Evolutionary conservation across 495 filamentous ascomycete species (phyloP), one percentile per base, ranked within the genome.

Genomic region (Hypoxylon subgilvum): DNA sequence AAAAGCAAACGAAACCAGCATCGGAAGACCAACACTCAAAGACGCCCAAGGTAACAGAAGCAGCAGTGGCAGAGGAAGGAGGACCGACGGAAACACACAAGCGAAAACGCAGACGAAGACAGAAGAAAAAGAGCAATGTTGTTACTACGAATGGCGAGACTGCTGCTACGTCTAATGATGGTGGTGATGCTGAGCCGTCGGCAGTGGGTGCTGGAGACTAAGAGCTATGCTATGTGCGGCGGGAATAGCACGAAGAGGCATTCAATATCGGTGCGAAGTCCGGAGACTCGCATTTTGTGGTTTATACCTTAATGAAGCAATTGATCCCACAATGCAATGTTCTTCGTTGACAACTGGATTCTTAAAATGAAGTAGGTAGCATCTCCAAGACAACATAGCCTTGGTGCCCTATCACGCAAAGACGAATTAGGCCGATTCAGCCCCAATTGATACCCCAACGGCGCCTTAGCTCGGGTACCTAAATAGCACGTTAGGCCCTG

Each of bases 1-100:
- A 96, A 76, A 71, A 85, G 47, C 91, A 88, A 77, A 39, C 63
- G 35, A 54, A 49, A 34, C n/a, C 47, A 51, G 35, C 43, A 28
- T 6, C 42, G 16, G 34, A 48, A 31, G 54, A 39, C 17, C 50
- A 61, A 13, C 16, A 45, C 27, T 23, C 54, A 9, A 57, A 58
- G 52, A 44, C 28, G 34, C n/a, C 59, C 19, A 39, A 52, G 39
- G 25, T 39, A 27, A 58, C 65, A 28, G 50, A 54, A 39, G 23
- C 23, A 28, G 31, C 27, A 27, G 28, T 16, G 32, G 27, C 35
- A 2, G 47, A 44, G 31, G 34, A 30, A 9, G 9, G 19, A 30
- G 13, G 21, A 34, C 28, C 54, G 23, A 42, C 45, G 38, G 64
- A 63, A 56, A 47, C 23, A 43, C 41, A 74, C 0, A 81, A 79